phyloP scores from a whole-genome alignment of 2,329 filamentous ascomycete genomes.

The Neopestalotiopsis sp. region DNA sequence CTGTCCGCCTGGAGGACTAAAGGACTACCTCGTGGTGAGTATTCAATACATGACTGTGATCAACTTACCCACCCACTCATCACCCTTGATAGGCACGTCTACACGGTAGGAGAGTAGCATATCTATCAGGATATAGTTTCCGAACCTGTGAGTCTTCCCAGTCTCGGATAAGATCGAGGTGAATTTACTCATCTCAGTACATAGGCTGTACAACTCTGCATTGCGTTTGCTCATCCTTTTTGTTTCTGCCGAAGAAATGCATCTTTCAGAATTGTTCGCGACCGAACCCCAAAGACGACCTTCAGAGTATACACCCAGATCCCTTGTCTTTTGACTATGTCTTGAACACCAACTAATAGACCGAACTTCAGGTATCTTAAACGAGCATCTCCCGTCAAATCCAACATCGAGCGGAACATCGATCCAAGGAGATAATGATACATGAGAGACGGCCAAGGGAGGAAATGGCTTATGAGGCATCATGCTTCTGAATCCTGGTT shows the following conservation, averaged over 20 bases:
- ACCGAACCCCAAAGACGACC: neutral
- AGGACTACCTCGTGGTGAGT: neutral
- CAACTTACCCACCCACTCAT: neutral
- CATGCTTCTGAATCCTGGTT: too few relatives aligned
- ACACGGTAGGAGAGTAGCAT: neutral
- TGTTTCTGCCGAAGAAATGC: neutral
- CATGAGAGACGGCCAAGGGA: neutral
- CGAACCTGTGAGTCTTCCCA: neutral
- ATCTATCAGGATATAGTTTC: neutral
- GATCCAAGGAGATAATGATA: neutral
- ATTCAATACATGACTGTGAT: neutral
- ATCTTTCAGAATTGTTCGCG: neutral
- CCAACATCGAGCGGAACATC: neutral
- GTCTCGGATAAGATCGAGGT: neutral
- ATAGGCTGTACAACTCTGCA: neutral
- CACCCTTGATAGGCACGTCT: neutral
- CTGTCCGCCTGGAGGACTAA: conserved; percentile 56
- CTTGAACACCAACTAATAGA: neutral
- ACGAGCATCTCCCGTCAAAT: neutral
- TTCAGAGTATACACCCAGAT: neutral
- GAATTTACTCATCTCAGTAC: neutral
- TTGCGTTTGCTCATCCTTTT: neutral
- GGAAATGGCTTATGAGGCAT: neutral
- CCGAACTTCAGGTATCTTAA: neutral
- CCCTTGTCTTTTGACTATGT: neutral